These are phyloP conservation scores for Graphilbum ipis-grandicollis DNA, from an alignment of 2,329 filamentous ascomycete genomes.

Conservation along the genomic window DNA sequence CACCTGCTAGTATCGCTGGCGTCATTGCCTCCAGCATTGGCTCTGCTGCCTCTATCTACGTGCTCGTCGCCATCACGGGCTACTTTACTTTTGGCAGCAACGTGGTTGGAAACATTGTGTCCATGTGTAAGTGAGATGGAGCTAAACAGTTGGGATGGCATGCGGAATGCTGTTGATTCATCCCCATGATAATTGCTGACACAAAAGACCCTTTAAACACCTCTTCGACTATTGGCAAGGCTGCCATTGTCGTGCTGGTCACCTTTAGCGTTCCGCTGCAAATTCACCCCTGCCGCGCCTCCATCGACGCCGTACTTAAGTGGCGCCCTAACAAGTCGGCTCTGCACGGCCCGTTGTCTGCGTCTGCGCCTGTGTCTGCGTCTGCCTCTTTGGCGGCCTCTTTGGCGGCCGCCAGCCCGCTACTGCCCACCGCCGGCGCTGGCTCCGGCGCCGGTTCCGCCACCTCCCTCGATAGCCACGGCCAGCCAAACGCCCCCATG, in stretches of 20 bases:
- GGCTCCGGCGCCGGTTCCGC: too few relatives aligned
- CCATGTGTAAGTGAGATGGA: slow-evolving; percentile 61
- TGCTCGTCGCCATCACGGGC: slow-evolving; percentile 83
- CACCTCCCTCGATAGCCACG: slow-evolving; percentile 25
- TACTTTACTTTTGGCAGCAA: slow-evolving; percentile 90
- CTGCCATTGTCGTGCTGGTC: slow-evolving; percentile 88
- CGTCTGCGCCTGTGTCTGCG: slow-evolving; percentile 7
- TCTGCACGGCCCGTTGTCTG: slow-evolving; percentile 15
- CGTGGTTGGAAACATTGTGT: slow-evolving; percentile 82
- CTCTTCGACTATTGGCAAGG: slow-evolving; percentile 80
- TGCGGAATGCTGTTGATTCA: too few relatives aligned
- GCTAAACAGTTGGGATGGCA: too few relatives aligned
- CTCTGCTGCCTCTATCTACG: slow-evolving; percentile 70
- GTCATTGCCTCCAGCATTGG: slow-evolving; percentile 78
- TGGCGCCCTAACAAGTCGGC: slow-evolving; percentile 51
- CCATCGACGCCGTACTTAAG: slow-evolving; percentile 79
- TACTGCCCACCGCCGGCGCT: slow-evolving; percentile 20
- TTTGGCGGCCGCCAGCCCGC: slow-evolving; percentile 22
- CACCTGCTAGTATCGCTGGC: slow-evolving; percentile 54
- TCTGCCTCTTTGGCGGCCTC: too few relatives aligned
- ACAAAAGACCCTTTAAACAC: slow-evolving; percentile 58
- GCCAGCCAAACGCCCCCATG: slow-evolving; percentile 45
- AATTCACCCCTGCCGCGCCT: slow-evolving; percentile 91
- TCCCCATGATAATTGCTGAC: neutral
- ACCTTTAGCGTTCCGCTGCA: slow-evolving; percentile 94